Base-by-base conservation (phyloP, 192 early-diverging fungal genomes). In the Allomyces macrogynus region DNA sequence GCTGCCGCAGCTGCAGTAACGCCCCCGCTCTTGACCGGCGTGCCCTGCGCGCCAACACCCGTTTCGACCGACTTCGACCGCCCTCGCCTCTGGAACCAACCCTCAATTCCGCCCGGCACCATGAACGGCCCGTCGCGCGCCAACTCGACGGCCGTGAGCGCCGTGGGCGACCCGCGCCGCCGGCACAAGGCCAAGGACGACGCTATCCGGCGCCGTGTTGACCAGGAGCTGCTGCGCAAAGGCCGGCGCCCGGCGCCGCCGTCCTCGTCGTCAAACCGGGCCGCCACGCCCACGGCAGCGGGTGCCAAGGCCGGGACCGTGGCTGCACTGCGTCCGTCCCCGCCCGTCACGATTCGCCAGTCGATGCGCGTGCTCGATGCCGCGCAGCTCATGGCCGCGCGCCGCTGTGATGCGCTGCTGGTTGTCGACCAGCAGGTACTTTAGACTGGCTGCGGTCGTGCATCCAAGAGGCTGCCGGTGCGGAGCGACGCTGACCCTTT, bases 321-420 rank as follows among this genome's bases (percentile, higher is more conserved):
- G n/a, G 86, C 90, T 5, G 84, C 90, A 12, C 78, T 97, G 60
- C 78, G 84, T 54, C 91, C 92, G 22, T 81, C 86, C 1, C 84
- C 89, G 23, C 90, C 92, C 16, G 78, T 97, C 70, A 93, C 90
- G 10, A 84, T 90, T 66, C 83, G 82, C 66, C 85, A 90, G 49
- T 82, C 79, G 27, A 78, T 88, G 68, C 74, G 82, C 25, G 84
- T 90, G 49, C 81, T 84, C 54, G 89, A 92, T 71, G 89, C 87
- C 0, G 84, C 89, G 23, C 89, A 89, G 73, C 77, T 89, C 67
- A 95, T 99, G 94, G 94, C 95, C 8, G 95, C 95, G 23, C 97
- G 97, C 78, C 82, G 94, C 24, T 82, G 86, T 8, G 95, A 99
- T 72, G 90, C 90, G 69, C 90, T 99, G 44, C 79, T 99, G 12